Conservation (phyloP, 306 rosid species). For the Castanospermum australe region DNA sequence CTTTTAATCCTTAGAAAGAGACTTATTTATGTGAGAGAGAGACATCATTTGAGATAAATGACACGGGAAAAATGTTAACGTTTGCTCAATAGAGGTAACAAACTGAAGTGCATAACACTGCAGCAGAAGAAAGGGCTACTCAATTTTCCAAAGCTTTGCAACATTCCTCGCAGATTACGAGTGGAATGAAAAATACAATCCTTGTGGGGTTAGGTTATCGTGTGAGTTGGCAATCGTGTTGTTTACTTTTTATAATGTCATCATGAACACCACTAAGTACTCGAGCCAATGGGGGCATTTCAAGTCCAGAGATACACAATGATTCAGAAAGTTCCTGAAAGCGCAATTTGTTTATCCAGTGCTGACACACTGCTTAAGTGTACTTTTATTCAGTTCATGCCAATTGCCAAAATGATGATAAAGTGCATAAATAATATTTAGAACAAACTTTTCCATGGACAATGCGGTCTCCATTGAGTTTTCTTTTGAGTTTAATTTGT, state of each 20-base stretch:
- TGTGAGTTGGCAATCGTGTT: constrained; percentile 10
- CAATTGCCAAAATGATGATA: not conserved
- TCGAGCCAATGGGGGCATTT: constrained; percentile 16
- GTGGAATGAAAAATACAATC: not conserved
- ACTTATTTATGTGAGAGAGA: not conserved
- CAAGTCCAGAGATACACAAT: not conserved
- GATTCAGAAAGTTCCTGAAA: constrained; percentile 20
- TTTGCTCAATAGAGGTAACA: not conserved
- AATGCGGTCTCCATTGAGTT: not conserved
- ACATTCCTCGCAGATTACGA: not conserved
- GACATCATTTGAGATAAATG: not conserved
- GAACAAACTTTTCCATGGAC: not conserved
- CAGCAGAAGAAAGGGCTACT: not conserved
- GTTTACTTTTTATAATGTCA: constrained; percentile 19
- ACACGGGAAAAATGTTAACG: not conserved
- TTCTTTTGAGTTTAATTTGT: not conserved
- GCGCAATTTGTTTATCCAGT: constrained; percentile 19
- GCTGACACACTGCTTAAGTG: not conserved
- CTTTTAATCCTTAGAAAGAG: not conserved
- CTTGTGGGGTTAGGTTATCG: not conserved
- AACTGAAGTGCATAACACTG: not conserved
- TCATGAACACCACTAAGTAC: constrained; percentile 29
- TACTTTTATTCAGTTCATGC: not conserved
- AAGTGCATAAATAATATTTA: not conserved
- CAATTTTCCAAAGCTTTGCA: not conserved